Base-by-base conservation (phyloP, 148 eudicot genomes). In the Dianthus caryophyllus region DNA sequence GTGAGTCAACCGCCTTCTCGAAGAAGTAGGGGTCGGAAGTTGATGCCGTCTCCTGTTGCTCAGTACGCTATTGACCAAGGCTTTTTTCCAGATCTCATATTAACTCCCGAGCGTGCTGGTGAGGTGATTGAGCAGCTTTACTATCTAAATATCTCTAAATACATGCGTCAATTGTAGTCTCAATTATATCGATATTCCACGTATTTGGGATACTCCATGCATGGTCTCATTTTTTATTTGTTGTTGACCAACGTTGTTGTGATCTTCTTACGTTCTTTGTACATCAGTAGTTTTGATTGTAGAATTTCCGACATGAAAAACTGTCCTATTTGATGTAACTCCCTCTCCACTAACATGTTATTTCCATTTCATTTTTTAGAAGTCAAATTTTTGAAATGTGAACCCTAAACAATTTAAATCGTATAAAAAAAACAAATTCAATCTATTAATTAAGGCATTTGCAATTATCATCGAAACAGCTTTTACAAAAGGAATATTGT, bases 1-100 rank as follows among this genome's bases (percentile, higher is more conserved):
- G 97, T 94, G 43, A 94, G 96, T 59, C 98, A 94, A 61, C 98
- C 98, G 5, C 92, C 96, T 39, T 83, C 92, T 24, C 88, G 81
- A 30, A 86, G 86, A 71, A 72, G 84, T 59, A 83, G 96, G 65
- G 96, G 98, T 33, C 79, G 88, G 75, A 90, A 83, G 77, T 79
- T 90, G 76, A 67, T 76, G 76, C 91, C 92, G 25, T 94, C 98
- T 63, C 90, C 96, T 36, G 96, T 94, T 73, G 98, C 93, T 39
- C 92, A 88, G 25, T 85, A 82, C 66, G 96, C 97, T 72, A 83
- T 90, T 70, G 96, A 94, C 31, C 83, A 82, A 74, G 96, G 93
- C 39, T 90, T 90, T 77, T 85, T 97, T 67, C 68, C 90, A 52
- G 85, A 94, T 75, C 81, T 90, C 55, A 94, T 94, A 75, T 85